Evolutionary conservation across 108 stramenopile species (phyloP), one percentile per base, ranked within the genome.

Genomic region (Skeletonema potamos): DNA sequence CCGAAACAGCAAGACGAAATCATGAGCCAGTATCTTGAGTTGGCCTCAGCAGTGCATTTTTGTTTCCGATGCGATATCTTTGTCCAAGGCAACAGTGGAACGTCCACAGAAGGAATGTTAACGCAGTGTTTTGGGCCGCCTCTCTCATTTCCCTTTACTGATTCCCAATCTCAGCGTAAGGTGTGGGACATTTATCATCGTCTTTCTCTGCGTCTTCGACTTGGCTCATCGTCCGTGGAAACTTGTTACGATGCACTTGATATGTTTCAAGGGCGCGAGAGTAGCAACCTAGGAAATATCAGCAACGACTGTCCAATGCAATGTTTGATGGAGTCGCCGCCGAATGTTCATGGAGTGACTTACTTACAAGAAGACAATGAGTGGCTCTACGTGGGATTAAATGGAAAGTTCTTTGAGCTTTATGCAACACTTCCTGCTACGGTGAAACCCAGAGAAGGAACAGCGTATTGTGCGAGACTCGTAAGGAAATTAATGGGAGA

Each of bases 391-490:
- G 58, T 92, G 2, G 91, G 79, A 0, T 82, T 92, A 68, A 89
- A 87, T 72, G 91, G 89, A 2, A 79, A 70, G 39, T 82, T 76
- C 48, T 92, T 89, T 76, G 91, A 92, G 73, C 65, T 89, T 44
- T 89, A 85, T 61, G 85, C 81, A 6, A 68, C 63, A 13, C 51
- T 78, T 18, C 81, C 66, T 32, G 68, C 79, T 22, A 76, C 54
- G 7, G 81, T 87, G 18, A 62, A 82, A 17, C 68, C 84, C 6
- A 75, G 76, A 48, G 69, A 76, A 48, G 88, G 87, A 6, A 85
- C 87, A 37, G 79, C 83, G 13, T 77, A 79, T 33, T 89, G 88
- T 54, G 82, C 91, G 27, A 74, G 84, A 33, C 74, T 92, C 5
- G 84, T 87, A 10, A 66, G 87, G 48, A 70, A 66, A 57, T 67